Evolutionary conservation across 257 asterid genomes (phyloP).

Genomic region (Mitragyna speciosa): DNA sequence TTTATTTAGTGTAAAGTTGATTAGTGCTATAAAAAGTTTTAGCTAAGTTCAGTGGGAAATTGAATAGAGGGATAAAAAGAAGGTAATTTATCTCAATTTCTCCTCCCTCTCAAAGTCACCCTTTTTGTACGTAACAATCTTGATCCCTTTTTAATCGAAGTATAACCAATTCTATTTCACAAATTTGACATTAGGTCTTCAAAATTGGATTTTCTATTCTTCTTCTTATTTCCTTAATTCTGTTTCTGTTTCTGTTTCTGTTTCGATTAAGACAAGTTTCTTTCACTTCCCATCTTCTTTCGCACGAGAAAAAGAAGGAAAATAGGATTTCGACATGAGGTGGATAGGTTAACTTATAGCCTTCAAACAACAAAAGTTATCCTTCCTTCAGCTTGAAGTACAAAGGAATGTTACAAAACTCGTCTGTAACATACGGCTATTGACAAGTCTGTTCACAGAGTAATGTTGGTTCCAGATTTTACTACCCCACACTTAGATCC

Average conservation of each 20-base stretch:
- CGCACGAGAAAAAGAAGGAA: neutral
- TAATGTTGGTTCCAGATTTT: neutral
- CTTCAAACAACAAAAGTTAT: neutral
- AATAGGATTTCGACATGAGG: neutral
- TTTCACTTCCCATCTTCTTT: neutral
- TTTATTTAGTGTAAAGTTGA: too few species aligned
- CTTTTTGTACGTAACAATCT: too few species aligned
- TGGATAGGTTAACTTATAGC: too few species aligned
- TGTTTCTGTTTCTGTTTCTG: neutral
- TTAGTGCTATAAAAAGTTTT: too few species aligned
- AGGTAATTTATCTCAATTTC: too few species aligned
- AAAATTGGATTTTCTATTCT: neutral
- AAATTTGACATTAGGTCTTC: neutral
- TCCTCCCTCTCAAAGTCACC: too few species aligned
- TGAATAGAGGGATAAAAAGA: neutral
- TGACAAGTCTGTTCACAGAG: neutral
- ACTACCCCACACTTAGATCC: neutral
- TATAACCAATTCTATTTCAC: neutral
- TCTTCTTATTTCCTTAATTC: neutral
- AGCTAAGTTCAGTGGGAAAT: too few species aligned
- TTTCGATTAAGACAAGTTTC: neutral
- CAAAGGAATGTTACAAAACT: neutral
- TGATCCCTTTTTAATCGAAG: too few species aligned
- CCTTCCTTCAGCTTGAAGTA: neutral
- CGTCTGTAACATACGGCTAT: neutral